Conservation (phyloP, 139 green algal species). For the Micractinium sp. region DNA sequence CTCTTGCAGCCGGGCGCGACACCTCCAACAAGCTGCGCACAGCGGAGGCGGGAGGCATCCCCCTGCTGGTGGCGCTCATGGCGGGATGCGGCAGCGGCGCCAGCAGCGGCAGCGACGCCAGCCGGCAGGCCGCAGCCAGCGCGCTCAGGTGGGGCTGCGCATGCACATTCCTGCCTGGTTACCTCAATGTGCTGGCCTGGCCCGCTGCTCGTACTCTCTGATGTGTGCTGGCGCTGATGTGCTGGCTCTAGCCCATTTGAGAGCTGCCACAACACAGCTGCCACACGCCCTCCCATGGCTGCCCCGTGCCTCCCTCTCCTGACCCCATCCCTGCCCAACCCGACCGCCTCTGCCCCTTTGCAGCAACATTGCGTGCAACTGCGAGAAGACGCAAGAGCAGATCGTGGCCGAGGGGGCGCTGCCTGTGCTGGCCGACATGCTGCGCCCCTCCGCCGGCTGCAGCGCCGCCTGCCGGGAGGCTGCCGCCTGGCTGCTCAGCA, state of each 20-base stretch:
- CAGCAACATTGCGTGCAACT: conserved; percentile 44
- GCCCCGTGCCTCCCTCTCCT: neutral
- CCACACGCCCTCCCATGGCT: neutral
- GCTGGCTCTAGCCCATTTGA: neutral
- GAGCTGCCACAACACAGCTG: neutral
- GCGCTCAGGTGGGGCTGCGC: neutral
- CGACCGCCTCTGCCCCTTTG: neutral
- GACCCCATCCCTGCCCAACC: neutral
- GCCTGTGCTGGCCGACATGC: conserved; percentile 14
- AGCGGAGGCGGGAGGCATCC: conserved; percentile 26
- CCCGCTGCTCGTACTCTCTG: too few species aligned
- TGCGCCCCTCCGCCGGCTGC: neutral
- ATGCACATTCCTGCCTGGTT: too few species aligned
- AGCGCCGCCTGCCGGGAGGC: conserved; percentile 21
- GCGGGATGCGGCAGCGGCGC: neutral
- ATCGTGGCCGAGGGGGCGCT: conserved; percentile 25
- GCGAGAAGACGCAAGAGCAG: conserved; percentile 30
- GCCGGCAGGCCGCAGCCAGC: conserved; percentile 12
- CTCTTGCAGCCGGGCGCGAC: conserved; percentile 4
- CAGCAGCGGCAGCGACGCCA: neutral
- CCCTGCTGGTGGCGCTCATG: conserved; percentile 23
- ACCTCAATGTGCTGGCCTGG: too few species aligned
- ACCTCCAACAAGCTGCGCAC: conserved; percentile 24
- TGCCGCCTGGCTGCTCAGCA: conserved; percentile 29
- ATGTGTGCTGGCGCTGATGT: neutral